These are phyloP conservation scores for Aspergillus nidulans DNA, from an alignment of 495 filamentous ascomycete species.

Conservation along the genomic window DNA sequence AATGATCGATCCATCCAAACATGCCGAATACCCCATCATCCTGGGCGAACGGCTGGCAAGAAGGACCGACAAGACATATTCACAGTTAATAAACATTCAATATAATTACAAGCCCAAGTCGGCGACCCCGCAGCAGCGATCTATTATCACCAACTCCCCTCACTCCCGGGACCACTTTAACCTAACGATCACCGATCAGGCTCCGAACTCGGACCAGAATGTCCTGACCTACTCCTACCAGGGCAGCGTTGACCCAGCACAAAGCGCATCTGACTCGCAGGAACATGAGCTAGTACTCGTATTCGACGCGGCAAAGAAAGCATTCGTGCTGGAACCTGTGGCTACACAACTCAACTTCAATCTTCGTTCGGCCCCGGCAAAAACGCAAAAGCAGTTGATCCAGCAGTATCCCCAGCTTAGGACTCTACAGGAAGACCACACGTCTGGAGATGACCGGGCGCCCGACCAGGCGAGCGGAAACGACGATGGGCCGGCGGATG, in stretches of 20 bases:
- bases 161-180: slow-evolving; percentile 39
- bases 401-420: slow-evolving; percentile 45
- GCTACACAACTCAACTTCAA: slow-evolving; percentile 54
- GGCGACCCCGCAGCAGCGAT: slow-evolving; percentile 34
- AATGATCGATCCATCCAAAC: slow-evolving; percentile 47
- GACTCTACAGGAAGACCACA: slow-evolving; percentile 37
- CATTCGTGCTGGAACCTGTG: slow-evolving; percentile 49
- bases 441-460: slow-evolving; percentile 37
- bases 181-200: slow-evolving; percentile 48
- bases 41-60: slow-evolving; percentile 38
- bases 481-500: slow-evolving; percentile 45
- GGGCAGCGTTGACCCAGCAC: slow-evolving; percentile 43
- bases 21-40: slow-evolving; percentile 45
- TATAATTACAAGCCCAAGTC: slow-evolving; percentile 55
- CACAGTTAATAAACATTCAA: slow-evolving; percentile 37
- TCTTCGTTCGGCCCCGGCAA: slow-evolving; percentile 44
- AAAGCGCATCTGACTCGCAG: slow-evolving; percentile 23
- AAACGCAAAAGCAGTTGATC: slow-evolving; percentile 41
- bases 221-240: slow-evolving; percentile 44
- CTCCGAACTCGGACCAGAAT: slow-evolving; percentile 37
- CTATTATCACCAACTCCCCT: slow-evolving; percentile 36
- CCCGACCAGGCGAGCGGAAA: slow-evolving; percentile 34
- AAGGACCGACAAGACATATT: slow-evolving; percentile 17
- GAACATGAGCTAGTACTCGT: slow-evolving; percentile 45
- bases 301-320: slow-evolving; percentile 48